Percentiles rank a stretch among this genome's conserved stretches.
These are phyloP conservation scores for Backusella morwellensis DNA, from an alignment of 192 early-diverging fungal species.

Conservation along the genomic window DNA sequence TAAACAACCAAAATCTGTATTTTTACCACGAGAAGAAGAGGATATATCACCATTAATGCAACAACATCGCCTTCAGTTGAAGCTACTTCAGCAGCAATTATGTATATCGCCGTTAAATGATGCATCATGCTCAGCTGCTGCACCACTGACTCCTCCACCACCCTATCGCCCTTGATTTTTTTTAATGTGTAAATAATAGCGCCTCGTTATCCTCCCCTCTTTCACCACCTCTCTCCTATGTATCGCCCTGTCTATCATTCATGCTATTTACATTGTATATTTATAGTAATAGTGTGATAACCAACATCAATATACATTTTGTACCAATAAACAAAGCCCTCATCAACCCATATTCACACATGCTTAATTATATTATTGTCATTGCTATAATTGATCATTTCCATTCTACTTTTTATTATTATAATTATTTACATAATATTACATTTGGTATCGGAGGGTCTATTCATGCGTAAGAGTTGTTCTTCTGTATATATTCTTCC, in stretches of 20 bases:
- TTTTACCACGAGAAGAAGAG: background rate
- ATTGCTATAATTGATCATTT: background rate
- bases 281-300: background rate
- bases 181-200: background rate
- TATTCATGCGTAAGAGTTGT: conserved; percentile 25
- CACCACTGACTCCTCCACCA: background rate
- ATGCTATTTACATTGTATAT: background rate
- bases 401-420: background rate
- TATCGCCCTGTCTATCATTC: background rate
- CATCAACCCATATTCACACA: background rate
- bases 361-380: background rate
- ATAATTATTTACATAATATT: conserved; percentile 26
- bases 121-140: background rate
- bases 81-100: background rate
- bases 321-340: background rate
- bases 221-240: background rate
- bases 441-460: conserved; percentile 18
- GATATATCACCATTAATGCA: conserved; percentile 5
- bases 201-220: background rate
- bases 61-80: conserved; percentile 4
- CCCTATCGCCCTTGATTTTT: conserved; percentile 2
- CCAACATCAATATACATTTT: background rate
- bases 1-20: background rate
- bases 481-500: conserved; percentile 31
- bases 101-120: background rate